Conservation (phyloP, 768 basidiomycete species). For the Rhodotorula toruloides region DNA sequence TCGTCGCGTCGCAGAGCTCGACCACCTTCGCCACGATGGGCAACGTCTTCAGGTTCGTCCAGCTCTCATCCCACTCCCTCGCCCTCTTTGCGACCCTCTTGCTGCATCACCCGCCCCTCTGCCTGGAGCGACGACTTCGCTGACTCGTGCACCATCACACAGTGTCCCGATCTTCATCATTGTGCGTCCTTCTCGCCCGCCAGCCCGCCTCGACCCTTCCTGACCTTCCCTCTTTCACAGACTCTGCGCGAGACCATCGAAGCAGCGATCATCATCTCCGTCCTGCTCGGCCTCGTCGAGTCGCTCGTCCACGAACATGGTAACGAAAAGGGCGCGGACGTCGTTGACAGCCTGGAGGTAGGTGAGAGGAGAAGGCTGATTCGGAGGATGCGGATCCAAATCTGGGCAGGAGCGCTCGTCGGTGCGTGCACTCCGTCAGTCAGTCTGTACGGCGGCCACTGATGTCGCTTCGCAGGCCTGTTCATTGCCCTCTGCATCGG, state of each 20-base stretch:
- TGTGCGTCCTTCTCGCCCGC: not conserved
- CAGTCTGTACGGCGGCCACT: conserved; percentile 31
- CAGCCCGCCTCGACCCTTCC: not conserved
- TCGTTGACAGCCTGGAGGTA: conserved; percentile 10
- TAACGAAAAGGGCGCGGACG: conserved; percentile 9
- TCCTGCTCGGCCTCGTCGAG: conserved; percentile 84
- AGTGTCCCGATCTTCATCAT: conserved; percentile 35
- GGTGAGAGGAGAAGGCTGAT: conserved; percentile 48
- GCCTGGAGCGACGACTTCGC: not conserved
- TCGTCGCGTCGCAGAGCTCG: not conserved
- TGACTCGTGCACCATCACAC: not conserved
- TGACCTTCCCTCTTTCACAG: not conserved
- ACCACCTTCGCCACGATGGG: conserved; percentile 15
- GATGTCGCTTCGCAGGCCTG: conserved; percentile 68
- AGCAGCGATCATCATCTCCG: conserved; percentile 84
- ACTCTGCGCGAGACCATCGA: conserved; percentile 68
- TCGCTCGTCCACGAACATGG: conserved; percentile 57
- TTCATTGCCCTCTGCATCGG: conserved; percentile 74
- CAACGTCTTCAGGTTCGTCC: conserved; percentile 35
- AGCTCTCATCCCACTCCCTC: not conserved
- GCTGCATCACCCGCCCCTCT: not conserved
- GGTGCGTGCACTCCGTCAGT: not conserved
- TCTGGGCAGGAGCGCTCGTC: conserved; percentile 14
- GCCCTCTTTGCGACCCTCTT: not conserved
- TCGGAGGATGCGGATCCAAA: conserved; percentile 58